Evolutionary conservation across 768 basidiomycete genomes (phyloP).

Genomic region (Tylopilus plumbeoviolaceoides): DNA sequence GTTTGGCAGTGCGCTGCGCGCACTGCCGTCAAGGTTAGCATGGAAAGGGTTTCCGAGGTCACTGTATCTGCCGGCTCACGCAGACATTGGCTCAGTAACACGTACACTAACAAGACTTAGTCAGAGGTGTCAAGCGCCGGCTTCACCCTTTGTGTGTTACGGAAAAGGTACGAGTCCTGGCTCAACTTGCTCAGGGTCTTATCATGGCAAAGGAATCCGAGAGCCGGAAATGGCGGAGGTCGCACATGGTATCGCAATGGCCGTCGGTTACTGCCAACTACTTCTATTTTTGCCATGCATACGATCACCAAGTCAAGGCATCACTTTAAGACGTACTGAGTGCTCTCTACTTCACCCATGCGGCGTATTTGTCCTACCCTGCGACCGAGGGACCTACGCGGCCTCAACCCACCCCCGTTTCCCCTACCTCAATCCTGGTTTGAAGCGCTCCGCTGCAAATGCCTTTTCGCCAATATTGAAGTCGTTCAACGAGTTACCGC

Average conservation of each 20-base stretch:
- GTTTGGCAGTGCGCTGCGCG: too few relatives aligned
- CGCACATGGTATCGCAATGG: slow-evolving; percentile 32
- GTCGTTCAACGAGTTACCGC: slow-evolving; percentile 43
- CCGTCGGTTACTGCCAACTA: slow-evolving; percentile 22
- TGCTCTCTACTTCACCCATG: slow-evolving; percentile 66
- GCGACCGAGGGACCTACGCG: slow-evolving; percentile 13
- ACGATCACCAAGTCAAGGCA: slow-evolving; percentile 17
- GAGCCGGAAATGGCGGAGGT: slow-evolving; percentile 45
- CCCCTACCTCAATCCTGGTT: slow-evolving; percentile 41
- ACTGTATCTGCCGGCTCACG: too few relatives aligned
- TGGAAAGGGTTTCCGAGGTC: too few relatives aligned
- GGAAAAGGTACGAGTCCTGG: slow-evolving; percentile 81
- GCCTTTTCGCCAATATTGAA: slow-evolving; percentile 74
- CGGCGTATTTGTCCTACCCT: slow-evolving; percentile 29
- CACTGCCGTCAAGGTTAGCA: too few relatives aligned
- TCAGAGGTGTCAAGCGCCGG: slow-evolving; percentile 89
- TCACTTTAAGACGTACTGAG: slow-evolving; percentile 42
- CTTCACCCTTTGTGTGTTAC: slow-evolving; percentile 78
- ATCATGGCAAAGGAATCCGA: slow-evolving; percentile 76
- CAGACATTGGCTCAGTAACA: slow-evolving; percentile 58
- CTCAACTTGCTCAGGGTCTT: slow-evolving; percentile 75
- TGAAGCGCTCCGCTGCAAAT: slow-evolving; percentile 69
- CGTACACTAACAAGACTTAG: slow-evolving; percentile 98
- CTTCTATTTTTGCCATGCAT: slow-evolving; percentile 25
- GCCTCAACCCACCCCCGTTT: slow-evolving; percentile 28